Conservation (phyloP, 148 eudicot genomes). For the Pharnaceum exiguum region DNA sequence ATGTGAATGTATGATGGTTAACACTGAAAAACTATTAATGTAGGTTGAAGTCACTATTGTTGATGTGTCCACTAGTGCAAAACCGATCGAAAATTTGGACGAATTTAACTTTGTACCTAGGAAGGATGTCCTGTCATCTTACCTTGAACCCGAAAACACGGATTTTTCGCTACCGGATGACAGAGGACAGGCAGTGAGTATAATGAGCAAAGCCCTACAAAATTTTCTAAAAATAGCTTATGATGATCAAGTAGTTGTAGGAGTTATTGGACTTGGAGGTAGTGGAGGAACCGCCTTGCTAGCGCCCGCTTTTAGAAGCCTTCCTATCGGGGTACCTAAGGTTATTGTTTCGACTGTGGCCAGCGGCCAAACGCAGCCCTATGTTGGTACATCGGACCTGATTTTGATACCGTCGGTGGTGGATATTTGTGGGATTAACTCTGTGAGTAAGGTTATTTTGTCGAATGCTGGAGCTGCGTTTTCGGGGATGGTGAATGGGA, state of each 20-base stretch:
- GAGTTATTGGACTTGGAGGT: constrained; percentile 91
- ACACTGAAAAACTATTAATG: background rate
- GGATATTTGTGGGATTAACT: constrained; percentile 93
- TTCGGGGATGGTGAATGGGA: constrained; percentile 83
- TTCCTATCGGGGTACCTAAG: constrained; percentile 85
- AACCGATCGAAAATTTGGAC: constrained; percentile 37
- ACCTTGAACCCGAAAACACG: constrained; percentile 32
- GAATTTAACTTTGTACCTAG: constrained; percentile 60
- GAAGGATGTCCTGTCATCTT: constrained; percentile 62
- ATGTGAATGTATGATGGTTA: background rate
- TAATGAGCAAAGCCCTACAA: constrained; percentile 65
- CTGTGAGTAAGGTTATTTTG: constrained; percentile 57
- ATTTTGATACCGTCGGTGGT: constrained; percentile 89
- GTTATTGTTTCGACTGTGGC: constrained; percentile 87
- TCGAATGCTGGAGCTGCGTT: constrained; percentile 97
- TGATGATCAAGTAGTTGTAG: constrained; percentile 46
- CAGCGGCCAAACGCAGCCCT: constrained; percentile 84
- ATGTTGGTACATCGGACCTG: constrained; percentile 88
- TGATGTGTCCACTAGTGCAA: constrained; percentile 76
- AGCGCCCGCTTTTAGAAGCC: constrained; percentile 70
- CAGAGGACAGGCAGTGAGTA: constrained; percentile 63
- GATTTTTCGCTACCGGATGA: constrained; percentile 62
- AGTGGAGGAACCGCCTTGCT: constrained; percentile 92
- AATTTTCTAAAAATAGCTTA: constrained; percentile 52
- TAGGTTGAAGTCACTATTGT: constrained; percentile 77